These are phyloP conservation scores for Colletotrichum lupini DNA, from an alignment of 2,329 filamentous ascomycete genomes.

Conservation along the genomic window DNA sequence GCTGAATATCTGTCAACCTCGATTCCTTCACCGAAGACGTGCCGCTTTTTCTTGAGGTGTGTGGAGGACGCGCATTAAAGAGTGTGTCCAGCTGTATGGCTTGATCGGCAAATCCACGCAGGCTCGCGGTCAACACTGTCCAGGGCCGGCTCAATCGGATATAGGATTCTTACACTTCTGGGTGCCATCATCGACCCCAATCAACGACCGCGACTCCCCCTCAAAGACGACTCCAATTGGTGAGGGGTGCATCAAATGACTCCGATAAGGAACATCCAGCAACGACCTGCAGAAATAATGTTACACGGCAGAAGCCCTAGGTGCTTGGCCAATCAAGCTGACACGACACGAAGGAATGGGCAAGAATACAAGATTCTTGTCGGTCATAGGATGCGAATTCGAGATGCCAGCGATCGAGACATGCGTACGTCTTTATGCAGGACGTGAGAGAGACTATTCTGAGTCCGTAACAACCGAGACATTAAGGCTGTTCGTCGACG, in stretches of 20 bases:
- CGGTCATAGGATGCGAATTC: not conserved
- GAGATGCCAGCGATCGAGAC: not conserved
- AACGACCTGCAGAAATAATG: not conserved
- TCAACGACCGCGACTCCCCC: not conserved
- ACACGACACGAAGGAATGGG: not conserved
- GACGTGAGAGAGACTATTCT: not conserved
- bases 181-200: not conserved
- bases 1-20: not conserved
- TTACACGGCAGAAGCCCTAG: not conserved
- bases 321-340: not conserved
- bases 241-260: slow-evolving; percentile 5
- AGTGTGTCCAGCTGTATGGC: slow-evolving; percentile 12
- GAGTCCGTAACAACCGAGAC: not conserved
- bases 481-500: not conserved
- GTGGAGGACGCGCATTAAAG: not conserved
- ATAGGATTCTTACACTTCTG: slow-evolving; percentile 8
- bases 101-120: slow-evolving; percentile 20
- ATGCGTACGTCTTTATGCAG: not conserved
- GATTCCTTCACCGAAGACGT: slow-evolving; percentile 16
- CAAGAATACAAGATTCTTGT: not conserved
- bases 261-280: not conserved
- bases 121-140: slow-evolving; percentile 5
- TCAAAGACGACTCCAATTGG: not conserved
- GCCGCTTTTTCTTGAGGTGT: slow-evolving; percentile 18
- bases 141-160: not conserved